Base-by-base conservation (phyloP, 2,329 filamentous ascomycete genomes). In the Chaetomium olivaceum region DNA sequence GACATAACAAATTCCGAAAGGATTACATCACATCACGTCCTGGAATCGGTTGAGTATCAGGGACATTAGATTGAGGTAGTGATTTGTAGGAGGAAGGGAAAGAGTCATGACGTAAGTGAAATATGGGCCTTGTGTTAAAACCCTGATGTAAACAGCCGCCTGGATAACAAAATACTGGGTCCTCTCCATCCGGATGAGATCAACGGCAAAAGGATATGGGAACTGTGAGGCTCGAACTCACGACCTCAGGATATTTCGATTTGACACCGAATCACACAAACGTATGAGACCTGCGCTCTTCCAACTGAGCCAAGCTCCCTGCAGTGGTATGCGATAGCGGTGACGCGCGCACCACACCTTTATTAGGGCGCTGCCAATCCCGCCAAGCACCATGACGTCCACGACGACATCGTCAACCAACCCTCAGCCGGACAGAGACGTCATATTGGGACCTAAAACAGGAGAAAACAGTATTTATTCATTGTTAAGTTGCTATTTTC, bases 161-260 rank as follows among this genome's bases (percentile, higher is more conserved):
- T 5, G 16, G 21, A 7, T 21, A 19, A 6, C 19, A 48, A 48
- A 48, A 48, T 2, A n/a, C 2, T 48, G 5, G n/a, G n/a, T 9
- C n/a, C 16, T 48, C 46, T 48, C 39, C 16, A 7, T 43, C 5
- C 16, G 16, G 39, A 43, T 19, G 39, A 19, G 5, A 16, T 7
- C 16, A 31, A 6, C 3, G 33, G 43, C 48, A 62, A 65, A 65
- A 65, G 43, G 3, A 55, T 7, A 55, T 72, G 69, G 63, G 67
- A 71, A 70, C 63, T 69, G 71, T 71, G 71, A 72, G 71, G 70
- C 67, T 72, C 71, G 69, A 72, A 72, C 71, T 72, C 70, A 71
- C 70, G 70, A 72, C 69, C 71, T 72, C 67, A 67, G 68, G 70
- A 72, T 71, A 33, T 43, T 69, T 67, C 69, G 58, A 64, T 64